phyloP scores from a whole-genome alignment of 2,329 filamentous ascomycete genomes.

The Verticillium longisporum region DNA sequence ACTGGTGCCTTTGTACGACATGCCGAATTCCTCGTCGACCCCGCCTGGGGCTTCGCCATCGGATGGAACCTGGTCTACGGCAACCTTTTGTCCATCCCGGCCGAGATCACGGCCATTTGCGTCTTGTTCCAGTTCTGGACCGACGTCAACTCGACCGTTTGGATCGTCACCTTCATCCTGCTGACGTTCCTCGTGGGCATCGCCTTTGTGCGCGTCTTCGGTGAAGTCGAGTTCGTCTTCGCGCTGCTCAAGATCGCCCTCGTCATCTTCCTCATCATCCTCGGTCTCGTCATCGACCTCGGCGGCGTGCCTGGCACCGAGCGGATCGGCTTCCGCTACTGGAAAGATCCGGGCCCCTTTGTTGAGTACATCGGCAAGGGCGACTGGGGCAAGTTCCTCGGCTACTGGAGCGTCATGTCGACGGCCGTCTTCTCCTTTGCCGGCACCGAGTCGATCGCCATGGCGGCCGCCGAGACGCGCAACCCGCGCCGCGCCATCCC shows the following conservation, averaged over 20 bases:
- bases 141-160: constrained; percentile 44
- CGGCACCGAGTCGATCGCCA: constrained; percentile 43
- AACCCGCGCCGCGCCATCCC: constrained; percentile 43
- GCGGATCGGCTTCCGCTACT: constrained; percentile 38
- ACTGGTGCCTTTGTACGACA: constrained; percentile 57
- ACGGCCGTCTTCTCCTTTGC: constrained; percentile 41
- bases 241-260: constrained; percentile 41
- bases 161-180: constrained; percentile 44
- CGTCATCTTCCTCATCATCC: constrained; percentile 40
- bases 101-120: constrained; percentile 57
- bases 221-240: constrained; percentile 50
- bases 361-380: constrained; percentile 53
- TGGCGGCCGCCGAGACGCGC: constrained; percentile 42
- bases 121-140: constrained; percentile 60
- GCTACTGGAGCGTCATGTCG: constrained; percentile 38
- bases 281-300: constrained; percentile 42
- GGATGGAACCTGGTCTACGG: constrained; percentile 51
- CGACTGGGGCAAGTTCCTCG: constrained; percentile 30
- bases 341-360: constrained; percentile 45
- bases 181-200: constrained; percentile 51
- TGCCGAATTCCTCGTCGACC: constrained; percentile 53
- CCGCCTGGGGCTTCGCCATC: constrained; percentile 49
- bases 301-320: constrained; percentile 35
- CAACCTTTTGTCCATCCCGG: constrained; percentile 45
- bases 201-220: constrained; percentile 50